Percentiles rank a stretch among this genome's conserved stretches.
Evolutionary conservation across 1,284 basidiomycete genomes (phyloP).

Genomic region (Cryptococcus sp.): DNA sequence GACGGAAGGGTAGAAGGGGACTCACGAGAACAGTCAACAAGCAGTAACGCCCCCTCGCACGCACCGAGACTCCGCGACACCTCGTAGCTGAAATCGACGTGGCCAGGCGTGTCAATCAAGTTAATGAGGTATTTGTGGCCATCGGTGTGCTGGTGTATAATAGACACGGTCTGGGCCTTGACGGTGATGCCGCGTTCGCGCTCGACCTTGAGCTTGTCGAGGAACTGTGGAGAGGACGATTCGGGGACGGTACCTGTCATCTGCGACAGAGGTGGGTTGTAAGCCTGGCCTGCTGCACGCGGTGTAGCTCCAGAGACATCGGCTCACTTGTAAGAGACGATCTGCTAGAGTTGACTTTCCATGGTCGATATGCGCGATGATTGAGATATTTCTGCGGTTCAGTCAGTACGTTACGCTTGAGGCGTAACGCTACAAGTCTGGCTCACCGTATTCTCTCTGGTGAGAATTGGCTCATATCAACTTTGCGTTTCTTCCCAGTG

Average conservation of each 20-base stretch:
- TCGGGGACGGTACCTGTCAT: constrained; percentile 81
- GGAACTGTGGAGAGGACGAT: constrained; percentile 67
- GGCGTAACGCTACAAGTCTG: neutral
- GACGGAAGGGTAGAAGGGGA: neutral
- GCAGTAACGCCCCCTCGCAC: constrained; percentile 86
- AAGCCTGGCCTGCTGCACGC: neutral
- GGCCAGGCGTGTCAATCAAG: constrained; percentile 95
- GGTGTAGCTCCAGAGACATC: no score
- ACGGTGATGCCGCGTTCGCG: constrained; percentile 76
- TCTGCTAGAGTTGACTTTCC: constrained; percentile 92
- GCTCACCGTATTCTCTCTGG: constrained; percentile 70
- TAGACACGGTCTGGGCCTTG: constrained; percentile 90
- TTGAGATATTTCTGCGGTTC: constrained; percentile 81
- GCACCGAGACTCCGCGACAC: constrained; percentile 88
- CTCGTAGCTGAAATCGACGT: constrained; percentile 96
- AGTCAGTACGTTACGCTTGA: constrained; percentile 1
- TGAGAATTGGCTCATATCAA: constrained; percentile 67
- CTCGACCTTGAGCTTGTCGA: constrained; percentile 95
- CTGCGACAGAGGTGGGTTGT: constrained; percentile 50
- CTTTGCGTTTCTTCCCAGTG: constrained; percentile 15
- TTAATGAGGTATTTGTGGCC: constrained; percentile 75
- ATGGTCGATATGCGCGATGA: constrained; percentile 90
- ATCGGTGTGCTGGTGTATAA: constrained; percentile 64
- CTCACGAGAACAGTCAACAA: constrained; percentile 82
- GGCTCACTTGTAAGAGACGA: constrained; percentile 64